Conservation (phyloP, 805 yeast species). For the Novakomyces olei region DNA sequence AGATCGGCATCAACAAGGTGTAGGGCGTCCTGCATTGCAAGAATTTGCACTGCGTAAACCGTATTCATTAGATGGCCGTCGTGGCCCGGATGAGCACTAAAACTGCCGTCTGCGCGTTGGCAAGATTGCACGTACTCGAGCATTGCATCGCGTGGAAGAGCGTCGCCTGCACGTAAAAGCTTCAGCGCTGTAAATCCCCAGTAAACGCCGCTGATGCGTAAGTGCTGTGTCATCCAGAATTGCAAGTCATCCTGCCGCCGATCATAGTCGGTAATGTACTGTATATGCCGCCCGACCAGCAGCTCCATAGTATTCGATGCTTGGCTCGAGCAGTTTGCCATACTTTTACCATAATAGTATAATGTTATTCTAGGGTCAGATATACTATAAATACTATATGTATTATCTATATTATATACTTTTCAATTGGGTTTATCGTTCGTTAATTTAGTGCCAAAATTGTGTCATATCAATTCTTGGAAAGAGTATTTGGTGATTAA, state of each 20-base stretch:
- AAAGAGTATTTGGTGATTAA: no score
- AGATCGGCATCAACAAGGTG: slow-evolving; percentile 19
- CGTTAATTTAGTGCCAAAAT: no score
- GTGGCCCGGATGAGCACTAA: slow-evolving; percentile 73
- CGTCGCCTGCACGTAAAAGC: slow-evolving; percentile 31
- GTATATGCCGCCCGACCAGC: no score
- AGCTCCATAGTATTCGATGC: no score
- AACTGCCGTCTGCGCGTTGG: slow-evolving; percentile 35
- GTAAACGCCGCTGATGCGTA: slow-evolving; percentile 74
- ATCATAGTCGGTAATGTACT: background rate
- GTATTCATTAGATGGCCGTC: slow-evolving; percentile 78
- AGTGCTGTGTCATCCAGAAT: slow-evolving; percentile 78
- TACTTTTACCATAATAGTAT: no score
- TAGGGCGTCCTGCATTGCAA: slow-evolving; percentile 41
- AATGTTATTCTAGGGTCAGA: no score
- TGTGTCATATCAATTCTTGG: no score
- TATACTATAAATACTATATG: no score
- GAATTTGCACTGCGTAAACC: slow-evolving; percentile 62
- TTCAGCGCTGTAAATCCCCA: slow-evolving; percentile 80
- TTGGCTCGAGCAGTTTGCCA: no score
- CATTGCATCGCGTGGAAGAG: slow-evolving; percentile 40
- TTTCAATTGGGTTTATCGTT: no score
- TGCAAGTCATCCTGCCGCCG: slow-evolving; percentile 40
- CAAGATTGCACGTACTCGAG: slow-evolving; percentile 50
- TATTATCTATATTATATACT: no score